Evolutionary conservation across 306 rosid species (phyloP), one percentile per base, ranked within the genome.

Genomic region (Vigna nakashimae): DNA sequence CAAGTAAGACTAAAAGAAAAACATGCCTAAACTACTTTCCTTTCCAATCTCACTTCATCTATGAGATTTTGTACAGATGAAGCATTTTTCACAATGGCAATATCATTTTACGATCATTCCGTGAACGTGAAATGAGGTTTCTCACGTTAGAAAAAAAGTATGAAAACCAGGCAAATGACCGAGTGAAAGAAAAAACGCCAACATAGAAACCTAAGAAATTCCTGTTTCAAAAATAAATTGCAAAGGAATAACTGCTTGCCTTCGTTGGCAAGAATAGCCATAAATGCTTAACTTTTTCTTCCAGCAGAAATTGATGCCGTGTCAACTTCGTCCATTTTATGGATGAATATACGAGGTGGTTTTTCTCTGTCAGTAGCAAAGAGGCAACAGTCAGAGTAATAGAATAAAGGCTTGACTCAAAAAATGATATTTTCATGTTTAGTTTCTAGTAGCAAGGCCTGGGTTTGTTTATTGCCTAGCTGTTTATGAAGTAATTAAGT

Each of bases 321-420:
- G 53, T 62, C 62, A 78, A 75, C 64, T 72, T 69, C 30, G 56
- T 83, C 86, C 66, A 84, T 32, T 28, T 76, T 83, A 69, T 90
- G 92, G 60, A 92, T 69, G 86, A 91, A 91, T 69, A 95, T 65
- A 74, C 72, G 89, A 72, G 97, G 96, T 64, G 76, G 87, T 80
- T 83, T 88, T 75, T 84, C 97, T 77, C 98, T 92, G 80, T 77
- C 62, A 60, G 42, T 55, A 60, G 64, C 74, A 79, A 64, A 75
- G 69, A 62, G 14, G 77, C 43, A 53, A 59, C 70, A 48, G 71
- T 45, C 69, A 85, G 73, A 65, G 71, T 58, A 79, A 49, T 36
- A 70, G 75, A 58, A 74, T 51, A 60, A 77, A 65, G 17, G 24
- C 56, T 66, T 66, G 51, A 51, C 40, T 52, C 28, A 63, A 72